phyloP scores from a whole-genome alignment of 345 rosid species.

The Euphorbia lathyris region DNA sequence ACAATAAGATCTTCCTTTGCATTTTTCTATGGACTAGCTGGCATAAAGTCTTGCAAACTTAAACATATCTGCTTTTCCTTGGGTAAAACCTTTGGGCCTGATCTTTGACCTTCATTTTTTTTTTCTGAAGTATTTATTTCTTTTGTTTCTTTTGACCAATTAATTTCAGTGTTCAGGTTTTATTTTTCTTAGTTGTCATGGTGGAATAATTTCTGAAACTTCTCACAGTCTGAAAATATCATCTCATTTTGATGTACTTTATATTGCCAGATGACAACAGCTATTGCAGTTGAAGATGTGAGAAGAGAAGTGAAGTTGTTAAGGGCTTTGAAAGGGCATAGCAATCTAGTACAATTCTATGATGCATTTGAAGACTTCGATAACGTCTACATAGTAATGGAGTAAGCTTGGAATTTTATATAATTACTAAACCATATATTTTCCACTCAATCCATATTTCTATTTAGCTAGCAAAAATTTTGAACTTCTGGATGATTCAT shows the following conservation, averaged over 20 bases:
- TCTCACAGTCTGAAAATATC: neutral
- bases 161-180: neutral
- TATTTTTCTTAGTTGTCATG: neutral
- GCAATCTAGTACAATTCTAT: constrained; percentile 72
- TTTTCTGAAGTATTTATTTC: neutral
- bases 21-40: no score
- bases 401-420: constrained; percentile 49
- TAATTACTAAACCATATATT: neutral
- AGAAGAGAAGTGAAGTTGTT: constrained; percentile 95
- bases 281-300: constrained; percentile 94
- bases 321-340: constrained; percentile 83
- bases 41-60: no score
- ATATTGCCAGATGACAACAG: constrained; percentile 79
- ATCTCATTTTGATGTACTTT: constrained; percentile 14
- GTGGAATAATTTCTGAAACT: constrained; percentile 7
- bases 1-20: no score
- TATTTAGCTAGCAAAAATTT: neutral
- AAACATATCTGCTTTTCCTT: no score
- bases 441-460: neutral
- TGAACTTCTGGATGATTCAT: neutral
- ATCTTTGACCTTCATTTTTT: no score
- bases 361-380: constrained; percentile 86
- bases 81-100: no score
- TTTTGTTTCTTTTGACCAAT: neutral
- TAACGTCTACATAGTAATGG: constrained; percentile 89